phyloP scores from a whole-genome alignment of 192 early-diverging fungal genomes.

The Backusella tarrabulga region DNA sequence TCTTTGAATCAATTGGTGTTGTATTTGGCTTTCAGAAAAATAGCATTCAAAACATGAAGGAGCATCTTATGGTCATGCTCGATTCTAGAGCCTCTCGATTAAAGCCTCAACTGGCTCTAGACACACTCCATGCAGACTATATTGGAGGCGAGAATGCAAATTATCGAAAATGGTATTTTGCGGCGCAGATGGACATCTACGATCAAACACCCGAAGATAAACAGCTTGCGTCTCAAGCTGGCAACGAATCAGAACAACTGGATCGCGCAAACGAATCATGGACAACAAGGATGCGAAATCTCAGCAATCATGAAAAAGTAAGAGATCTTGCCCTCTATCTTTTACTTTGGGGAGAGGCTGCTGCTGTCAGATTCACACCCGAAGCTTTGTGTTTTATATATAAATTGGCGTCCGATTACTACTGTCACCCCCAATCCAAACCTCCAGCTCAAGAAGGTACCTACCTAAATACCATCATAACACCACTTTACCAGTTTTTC shows the following conservation, averaged over 20 bases:
- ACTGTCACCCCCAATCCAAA: slow-evolving; percentile 43
- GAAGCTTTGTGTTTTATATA: slow-evolving; percentile 80
- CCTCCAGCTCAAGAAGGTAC: slow-evolving; percentile 64
- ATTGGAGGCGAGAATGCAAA: slow-evolving; percentile 80
- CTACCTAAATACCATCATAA: slow-evolving; percentile 66
- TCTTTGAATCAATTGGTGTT: slow-evolving; percentile 60
- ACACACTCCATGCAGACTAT: slow-evolving; percentile 76
- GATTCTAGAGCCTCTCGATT: slow-evolving; percentile 78
- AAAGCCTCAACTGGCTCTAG: slow-evolving; percentile 65
- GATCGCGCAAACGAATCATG: slow-evolving; percentile 54
- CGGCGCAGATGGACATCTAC: slow-evolving; percentile 60
- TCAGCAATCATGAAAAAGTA: slow-evolving; percentile 70
- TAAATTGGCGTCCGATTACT: slow-evolving; percentile 68
- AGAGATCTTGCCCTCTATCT: slow-evolving; percentile 74
- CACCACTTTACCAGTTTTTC: slow-evolving; percentile 71
- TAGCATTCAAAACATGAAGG: slow-evolving; percentile 74
- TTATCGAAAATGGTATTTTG: slow-evolving; percentile 85
- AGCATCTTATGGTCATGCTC: slow-evolving; percentile 76
- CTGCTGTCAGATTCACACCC: slow-evolving; percentile 68
- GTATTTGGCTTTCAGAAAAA: slow-evolving; percentile 81
- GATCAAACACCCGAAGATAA: slow-evolving; percentile 8
- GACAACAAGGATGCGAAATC: slow-evolving; percentile 65
- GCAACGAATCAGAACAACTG: slow-evolving; percentile 3
- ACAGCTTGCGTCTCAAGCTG: slow-evolving; percentile 18
- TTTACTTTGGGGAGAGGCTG: slow-evolving; percentile 79